These are phyloP conservation scores for Heterobasidion irregulare DNA, from an alignment of 1,284 basidiomycete species.

Conservation along the genomic window DNA sequence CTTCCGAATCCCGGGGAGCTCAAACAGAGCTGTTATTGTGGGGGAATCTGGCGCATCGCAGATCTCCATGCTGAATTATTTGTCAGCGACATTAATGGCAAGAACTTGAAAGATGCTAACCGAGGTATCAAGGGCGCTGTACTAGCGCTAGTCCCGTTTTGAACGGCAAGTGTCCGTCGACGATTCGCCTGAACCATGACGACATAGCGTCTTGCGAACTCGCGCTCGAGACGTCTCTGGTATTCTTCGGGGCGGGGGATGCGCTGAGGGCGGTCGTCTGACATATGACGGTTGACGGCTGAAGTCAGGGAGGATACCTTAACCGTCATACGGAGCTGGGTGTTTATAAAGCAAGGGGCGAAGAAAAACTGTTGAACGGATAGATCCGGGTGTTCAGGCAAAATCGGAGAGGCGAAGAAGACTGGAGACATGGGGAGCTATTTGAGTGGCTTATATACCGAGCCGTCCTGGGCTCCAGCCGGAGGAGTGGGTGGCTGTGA, in stretches of 20 bases:
- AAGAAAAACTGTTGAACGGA: not conserved
- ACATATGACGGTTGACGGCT: slow-evolving; percentile 2
- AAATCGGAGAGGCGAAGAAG: not conserved
- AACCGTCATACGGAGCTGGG: slow-evolving; percentile 7
- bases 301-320: not conserved
- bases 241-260: slow-evolving; percentile 1
- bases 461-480: too few relatives aligned
- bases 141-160: not conserved
- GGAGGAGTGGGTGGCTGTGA: not conserved
- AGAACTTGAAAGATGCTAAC: slow-evolving; percentile 1
- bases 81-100: not conserved
- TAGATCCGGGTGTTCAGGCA: not conserved
- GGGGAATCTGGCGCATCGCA: slow-evolving; percentile 35
- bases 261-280: not conserved
- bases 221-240: slow-evolving; percentile 10
- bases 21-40: slow-evolving; percentile 37
- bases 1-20: slow-evolving; percentile 48
- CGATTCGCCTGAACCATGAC: slow-evolving; percentile 11
- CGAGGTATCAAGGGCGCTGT: slow-evolving; percentile 23
- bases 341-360: not conserved
- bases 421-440: not conserved
- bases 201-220: slow-evolving; percentile 11
- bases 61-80: slow-evolving; percentile 38
- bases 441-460: not conserved
- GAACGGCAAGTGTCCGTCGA: slow-evolving; percentile 4